These are phyloP conservation scores for Apiospora hydei DNA, from an alignment of 2,329 filamentous ascomycete genomes.

Conservation along the genomic window DNA sequence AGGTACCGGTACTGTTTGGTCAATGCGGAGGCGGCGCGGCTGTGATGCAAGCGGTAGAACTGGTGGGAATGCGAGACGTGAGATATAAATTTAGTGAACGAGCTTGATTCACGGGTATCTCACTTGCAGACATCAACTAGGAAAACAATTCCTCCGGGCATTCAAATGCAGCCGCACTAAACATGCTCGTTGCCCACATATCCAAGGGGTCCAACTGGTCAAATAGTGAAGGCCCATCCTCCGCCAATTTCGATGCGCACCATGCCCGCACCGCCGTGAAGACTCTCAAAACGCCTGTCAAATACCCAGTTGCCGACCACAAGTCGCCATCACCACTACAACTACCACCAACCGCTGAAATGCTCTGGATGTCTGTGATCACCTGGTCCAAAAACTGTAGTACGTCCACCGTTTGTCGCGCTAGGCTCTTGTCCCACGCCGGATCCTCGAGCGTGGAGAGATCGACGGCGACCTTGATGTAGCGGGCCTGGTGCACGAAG, in stretches of 20 bases:
- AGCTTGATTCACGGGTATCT: too few relatives aligned
- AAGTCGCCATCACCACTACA: too few relatives aligned
- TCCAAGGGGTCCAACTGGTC: background rate
- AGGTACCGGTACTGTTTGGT: constrained; percentile 29
- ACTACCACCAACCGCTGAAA: too few relatives aligned
- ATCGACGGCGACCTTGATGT: background rate
- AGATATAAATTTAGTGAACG: too few relatives aligned
- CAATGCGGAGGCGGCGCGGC: constrained; percentile 19
- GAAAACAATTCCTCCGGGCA: too few relatives aligned
- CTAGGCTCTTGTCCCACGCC: background rate
- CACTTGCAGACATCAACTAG: too few relatives aligned
- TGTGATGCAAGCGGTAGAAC: background rate
- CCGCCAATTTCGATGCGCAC: background rate
- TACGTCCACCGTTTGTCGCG: background rate
- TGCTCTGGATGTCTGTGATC: background rate
- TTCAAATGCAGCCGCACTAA: background rate
- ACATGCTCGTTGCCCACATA: background rate
- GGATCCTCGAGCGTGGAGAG: background rate
- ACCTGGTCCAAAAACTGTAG: background rate
- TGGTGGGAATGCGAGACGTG: too few relatives aligned
- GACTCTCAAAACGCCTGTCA: background rate
- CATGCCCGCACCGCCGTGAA: background rate
- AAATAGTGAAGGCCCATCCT: background rate
- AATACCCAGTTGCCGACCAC: background rate
- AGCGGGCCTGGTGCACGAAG: too few relatives aligned